Evolutionary conservation across 1,284 basidiomycete species (phyloP).

Genomic region (Malassezia globosa): DNA sequence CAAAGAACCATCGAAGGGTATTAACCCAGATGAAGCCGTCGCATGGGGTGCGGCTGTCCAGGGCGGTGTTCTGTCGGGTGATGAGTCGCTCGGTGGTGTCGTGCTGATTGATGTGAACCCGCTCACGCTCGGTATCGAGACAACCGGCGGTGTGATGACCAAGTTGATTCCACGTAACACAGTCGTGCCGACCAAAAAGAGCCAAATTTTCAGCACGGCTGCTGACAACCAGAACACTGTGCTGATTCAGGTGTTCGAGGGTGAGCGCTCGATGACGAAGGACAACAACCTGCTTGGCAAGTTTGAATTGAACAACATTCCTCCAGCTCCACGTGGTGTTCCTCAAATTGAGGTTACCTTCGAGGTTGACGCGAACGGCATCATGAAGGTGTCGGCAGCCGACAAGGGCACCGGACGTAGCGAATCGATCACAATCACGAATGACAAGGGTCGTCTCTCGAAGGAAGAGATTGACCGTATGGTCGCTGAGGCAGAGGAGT

Average conservation of each 20-base stretch:
- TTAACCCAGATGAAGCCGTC: conserved; percentile 66
- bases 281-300: conserved; percentile 96
- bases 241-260: conserved; percentile 72
- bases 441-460: conserved; percentile 45
- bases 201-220: conserved; percentile 81
- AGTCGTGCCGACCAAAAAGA: conserved; percentile 93
- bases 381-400: conserved; percentile 45
- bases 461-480: conserved; percentile 46
- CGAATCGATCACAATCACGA: conserved; percentile 44
- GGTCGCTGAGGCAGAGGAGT: conserved; percentile 46
- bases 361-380: conserved; percentile 47
- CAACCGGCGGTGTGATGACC: conserved; percentile 95
- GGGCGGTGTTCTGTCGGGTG: conserved; percentile 86
- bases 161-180: conserved; percentile 94
- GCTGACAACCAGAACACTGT: conserved; percentile 47
- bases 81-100: conserved; percentile 65
- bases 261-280: conserved; percentile 87
- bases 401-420: conserved; percentile 47
- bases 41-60: conserved; percentile 96
- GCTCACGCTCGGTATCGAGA: conserved; percentile 91
- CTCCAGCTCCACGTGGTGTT: conserved; percentile 85
- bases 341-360: conserved; percentile 48
- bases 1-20: conserved; percentile 82
- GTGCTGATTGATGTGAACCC: conserved; percentile 94
- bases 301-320: conserved; percentile 84